Base-by-base conservation (phyloP, 164 flowering plant species). In the Saururus chinensis region DNA sequence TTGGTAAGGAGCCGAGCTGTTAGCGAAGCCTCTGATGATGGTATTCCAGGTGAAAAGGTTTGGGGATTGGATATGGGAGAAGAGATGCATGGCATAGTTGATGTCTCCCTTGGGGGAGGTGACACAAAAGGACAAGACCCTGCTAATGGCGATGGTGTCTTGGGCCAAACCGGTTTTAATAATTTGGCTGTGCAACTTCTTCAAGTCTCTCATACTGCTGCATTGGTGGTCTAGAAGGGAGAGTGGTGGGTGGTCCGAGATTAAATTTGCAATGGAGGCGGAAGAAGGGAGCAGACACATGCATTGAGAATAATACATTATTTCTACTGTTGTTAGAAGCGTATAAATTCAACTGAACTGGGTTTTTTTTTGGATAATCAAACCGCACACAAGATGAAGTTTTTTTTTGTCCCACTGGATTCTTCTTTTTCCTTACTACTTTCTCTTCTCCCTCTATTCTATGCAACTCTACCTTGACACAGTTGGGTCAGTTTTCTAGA, bases 41-140 rank as follows among this genome's bases (percentile, higher is more conserved):
- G 91, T 82, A 65, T 89, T 89, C 87, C 87, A 89, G 7, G 65
- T 37, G 69, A 86, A 87, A 20, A 67, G 80, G 66, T 83, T 86
- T 42, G 83, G 85, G n/a, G 67, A 53, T 53, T 66, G 66, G 37
- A 87, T 83, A 40, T 62, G 79, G 17, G 73, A 63, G 70, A 89
- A 89, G 62, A 89, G 70, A 26, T 59, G 66, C 72, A 72, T 69
- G 17, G 93, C 96, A 58, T 87, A 87, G 73, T 78, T 64, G 45
- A 85, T 73, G 72, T 83, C 81, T 12, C 84, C 80, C 19, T 66
- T 59, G 10, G 79, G 76, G 48, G 85, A 74, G 22, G 71, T 68
- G 56, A 91, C 80, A 53, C 73, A 81, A 73, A 84, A 83, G 71
- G 86, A 71, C 40, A 87, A 41, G 66, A 85, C 57, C 5, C 87